Evolutionary conservation across 306 rosid genomes (phyloP), one percentile per base, ranked within the genome.

Genomic region (Cucurbita pepo): DNA sequence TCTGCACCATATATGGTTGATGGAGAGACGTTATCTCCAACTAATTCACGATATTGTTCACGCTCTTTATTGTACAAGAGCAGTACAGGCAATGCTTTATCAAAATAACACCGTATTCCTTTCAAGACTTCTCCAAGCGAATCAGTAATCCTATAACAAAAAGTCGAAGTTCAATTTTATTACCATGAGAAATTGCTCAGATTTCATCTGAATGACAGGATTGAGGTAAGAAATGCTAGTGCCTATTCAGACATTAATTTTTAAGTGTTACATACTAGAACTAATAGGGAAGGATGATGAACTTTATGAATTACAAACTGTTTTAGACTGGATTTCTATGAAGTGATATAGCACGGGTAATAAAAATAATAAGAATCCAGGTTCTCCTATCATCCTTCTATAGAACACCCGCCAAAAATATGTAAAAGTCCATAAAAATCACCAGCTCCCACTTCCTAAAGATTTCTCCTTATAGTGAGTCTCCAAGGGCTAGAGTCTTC

Each of bases 31-130:
- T 83, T 81, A 79, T 85, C 91, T 4, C 51, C 69, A 41, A 94
- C 74, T 30, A 77, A 72, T 64, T 90, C 95, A 56, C 74, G 82
- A 78, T 84, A 90, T 76, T 91, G 99, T 81, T 87, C 82, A 86
- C 90, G 99, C 79, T 94, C 99, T 53, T 83, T 94, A 77, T 88
- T 89, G 82, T 94, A 91, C 52, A 94, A 86, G 71, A 94, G 97
- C 90, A 94, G 83, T 81, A 81, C 76, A 62, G 99, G 92, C 87
- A 94, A 77, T 21, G 99, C 91, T 77, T 86, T 91, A 80, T 94
- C 97, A 79, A 94, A 94, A 87, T 94, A 94, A 80, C 90, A 85
- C 72, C 92, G 87, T 77, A 94, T 83, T 80, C 99, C 99, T 82
- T 86, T 91, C 83, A 89, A 76, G 71, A 91, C 67, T 86, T 94